A percentile compares a stretch with the other conserved stretches of the same genome.
These are phyloP conservation scores for Marchantia polymorpha DNA, from an alignment of 225 moss, liverwort and hornwort genomes.

Conservation along the genomic window DNA sequence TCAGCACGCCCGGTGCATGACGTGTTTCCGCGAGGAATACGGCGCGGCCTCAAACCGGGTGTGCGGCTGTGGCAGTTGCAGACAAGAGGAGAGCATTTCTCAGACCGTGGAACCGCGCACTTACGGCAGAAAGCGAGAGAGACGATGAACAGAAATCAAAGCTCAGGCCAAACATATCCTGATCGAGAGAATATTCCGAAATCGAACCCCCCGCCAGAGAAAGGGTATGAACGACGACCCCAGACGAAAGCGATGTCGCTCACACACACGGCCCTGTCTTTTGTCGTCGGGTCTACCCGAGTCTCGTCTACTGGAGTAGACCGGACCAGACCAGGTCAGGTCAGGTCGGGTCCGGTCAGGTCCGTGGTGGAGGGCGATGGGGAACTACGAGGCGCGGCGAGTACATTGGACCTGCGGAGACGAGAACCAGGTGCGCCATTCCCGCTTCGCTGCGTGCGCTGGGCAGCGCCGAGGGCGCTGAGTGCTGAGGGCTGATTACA, in stretches of 20 bases:
- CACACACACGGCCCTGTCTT: background rate
- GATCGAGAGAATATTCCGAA: background rate
- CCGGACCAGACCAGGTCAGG: background rate
- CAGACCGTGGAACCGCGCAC: too few relatives aligned
- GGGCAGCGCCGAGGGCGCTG: background rate
- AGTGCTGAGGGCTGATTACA: background rate
- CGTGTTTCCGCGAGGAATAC: too few relatives aligned
- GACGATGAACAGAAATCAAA: background rate
- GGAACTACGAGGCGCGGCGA: background rate
- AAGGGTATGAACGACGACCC: background rate
- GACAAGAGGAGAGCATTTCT: too few relatives aligned
- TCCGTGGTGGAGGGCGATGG: background rate
- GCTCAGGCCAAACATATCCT: background rate
- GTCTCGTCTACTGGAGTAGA: background rate
- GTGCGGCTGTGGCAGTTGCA: too few relatives aligned
- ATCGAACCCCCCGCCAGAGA: background rate
- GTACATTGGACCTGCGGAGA: slow-evolving; percentile 11
- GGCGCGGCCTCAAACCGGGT: too few relatives aligned
- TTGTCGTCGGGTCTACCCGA: background rate
- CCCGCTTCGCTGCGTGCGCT: background rate
- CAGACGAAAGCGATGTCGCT: background rate
- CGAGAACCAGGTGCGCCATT: background rate
- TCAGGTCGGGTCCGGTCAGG: background rate
- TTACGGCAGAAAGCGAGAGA: too few relatives aligned
- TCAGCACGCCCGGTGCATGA: too few relatives aligned